Evolutionary conservation across 108 stramenopile genomes (phyloP), one percentile per base, ranked within the genome.

Genomic region (Chaetoceros muelleri): DNA sequence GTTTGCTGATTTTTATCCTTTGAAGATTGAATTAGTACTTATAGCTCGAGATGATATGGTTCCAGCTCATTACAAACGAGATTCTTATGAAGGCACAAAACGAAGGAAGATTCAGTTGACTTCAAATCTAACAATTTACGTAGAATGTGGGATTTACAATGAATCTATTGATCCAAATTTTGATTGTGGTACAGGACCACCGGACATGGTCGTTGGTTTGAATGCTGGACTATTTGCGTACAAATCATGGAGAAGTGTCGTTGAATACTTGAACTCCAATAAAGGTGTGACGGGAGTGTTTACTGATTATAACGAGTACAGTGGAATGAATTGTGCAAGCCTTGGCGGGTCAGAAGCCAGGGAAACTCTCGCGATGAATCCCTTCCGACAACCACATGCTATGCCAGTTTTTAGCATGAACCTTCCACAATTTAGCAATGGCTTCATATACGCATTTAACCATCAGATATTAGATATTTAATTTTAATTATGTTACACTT

Each of bases 381-480:
- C 91, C 20, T 93, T 93, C 55, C 80, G 91, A 24, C 91, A 93
- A 52, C 85, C 85, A 1, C 70, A 75, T 46, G 83, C 87, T 23
- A 82, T 93, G 81, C 91, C 91, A 2, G 91, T 93, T 0, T 87
- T 77, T 67, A 75, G 75, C 53, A 88, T 93, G 86, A 93, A 93
- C 57, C 69, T 93, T 8, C 91, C 91, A 2, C 91, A 93, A 59
- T 81, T 93, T 52, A 71, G 79, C 63, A 93, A 93, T 60, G 91
- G 91, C 0, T 88, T 89, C 53, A 54, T 93, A 24, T 93, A 93
- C 59, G 77, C 81, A 1, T 89, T 80, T 55, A 93, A 93, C 57
- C 65, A 80, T 54, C 91, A 89, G 57, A 79, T 78, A 44, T 27
- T 77, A 19, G 78, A 82, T n/a, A n/a, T n/a, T n/a, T n/a, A n/a